Conservation (phyloP, 139 green algal genomes). For the Dunaliella primolecta region DNA sequence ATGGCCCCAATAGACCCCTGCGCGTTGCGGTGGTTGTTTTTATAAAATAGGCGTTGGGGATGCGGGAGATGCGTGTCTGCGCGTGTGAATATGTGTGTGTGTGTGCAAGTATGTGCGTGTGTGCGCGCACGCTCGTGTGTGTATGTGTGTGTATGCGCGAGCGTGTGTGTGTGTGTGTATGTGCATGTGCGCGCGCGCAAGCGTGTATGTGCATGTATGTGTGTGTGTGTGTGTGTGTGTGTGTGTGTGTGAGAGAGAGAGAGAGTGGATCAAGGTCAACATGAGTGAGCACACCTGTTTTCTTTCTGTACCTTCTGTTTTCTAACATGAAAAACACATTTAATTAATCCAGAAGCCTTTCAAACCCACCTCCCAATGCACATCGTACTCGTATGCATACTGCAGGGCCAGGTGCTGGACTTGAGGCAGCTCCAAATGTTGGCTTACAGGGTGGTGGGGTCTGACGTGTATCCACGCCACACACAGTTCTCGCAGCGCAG, state of each 20-base stretch:
- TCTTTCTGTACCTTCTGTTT: too few species aligned
- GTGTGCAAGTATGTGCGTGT: too few species aligned
- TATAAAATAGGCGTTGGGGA: too few species aligned
- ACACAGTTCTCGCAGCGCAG: neutral
- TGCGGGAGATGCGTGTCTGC: too few species aligned
- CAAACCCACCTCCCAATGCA: neutral
- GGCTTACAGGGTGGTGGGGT: neutral
- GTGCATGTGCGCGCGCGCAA: neutral
- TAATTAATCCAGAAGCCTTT: too few species aligned
- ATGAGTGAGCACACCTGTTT: too few species aligned
- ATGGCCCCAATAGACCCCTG: neutral
- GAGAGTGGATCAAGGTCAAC: neutral
- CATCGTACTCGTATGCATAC: neutral
- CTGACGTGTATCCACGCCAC: neutral
- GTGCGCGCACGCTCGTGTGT: too few species aligned
- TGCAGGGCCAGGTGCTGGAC: neutral
- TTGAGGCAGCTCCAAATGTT: neutral
- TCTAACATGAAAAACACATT: too few species aligned
- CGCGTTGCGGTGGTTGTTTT: too few species aligned
- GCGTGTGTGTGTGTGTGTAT: neutral
- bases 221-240: neutral
- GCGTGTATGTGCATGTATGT: too few species aligned
- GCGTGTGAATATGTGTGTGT: neutral
- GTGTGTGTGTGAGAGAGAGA: neutral
- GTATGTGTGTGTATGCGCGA: neutral